A percentile compares a stretch with the other conserved stretches of the same genome.
Evolutionary conservation across 2,329 filamentous ascomycete species (phyloP).

Genomic region (Nannizziopsis arthrosporioides): DNA sequence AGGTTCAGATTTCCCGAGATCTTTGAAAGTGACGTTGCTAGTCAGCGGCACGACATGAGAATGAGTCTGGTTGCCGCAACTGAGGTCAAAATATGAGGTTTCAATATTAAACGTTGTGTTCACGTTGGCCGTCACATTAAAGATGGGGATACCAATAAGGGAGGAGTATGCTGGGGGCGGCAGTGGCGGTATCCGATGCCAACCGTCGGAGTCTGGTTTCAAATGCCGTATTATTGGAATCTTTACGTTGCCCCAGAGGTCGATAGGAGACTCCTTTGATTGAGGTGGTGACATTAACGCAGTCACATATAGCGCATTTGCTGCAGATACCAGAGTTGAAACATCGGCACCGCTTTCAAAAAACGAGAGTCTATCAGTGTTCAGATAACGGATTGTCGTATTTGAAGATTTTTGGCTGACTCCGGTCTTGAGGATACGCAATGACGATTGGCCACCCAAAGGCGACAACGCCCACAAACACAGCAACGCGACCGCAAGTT

Average conservation of each 20-base stretch:
- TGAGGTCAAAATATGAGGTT: slow-evolving; percentile 13
- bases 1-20: not conserved
- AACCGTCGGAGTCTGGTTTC: slow-evolving; percentile 8
- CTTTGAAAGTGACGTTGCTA: not conserved
- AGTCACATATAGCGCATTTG: slow-evolving; percentile 11
- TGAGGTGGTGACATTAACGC: slow-evolving; percentile 8
- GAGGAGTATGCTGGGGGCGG: slow-evolving; percentile 4
- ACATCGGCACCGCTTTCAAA: slow-evolving; percentile 2
- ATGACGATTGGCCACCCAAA: slow-evolving; percentile 7
- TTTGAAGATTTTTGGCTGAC: not conserved
- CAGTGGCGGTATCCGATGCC: slow-evolving; percentile 1
- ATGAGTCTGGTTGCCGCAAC: slow-evolving; percentile 6
- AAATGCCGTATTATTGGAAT: slow-evolving; percentile 11
- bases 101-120: slow-evolving; percentile 13
- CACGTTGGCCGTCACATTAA: not conserved
- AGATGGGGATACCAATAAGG: slow-evolving; percentile 9
- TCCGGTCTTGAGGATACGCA: slow-evolving; percentile 9
- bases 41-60: not conserved
- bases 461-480: slow-evolving; percentile 10
- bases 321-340: not conserved
- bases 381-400: slow-evolving; percentile 1
- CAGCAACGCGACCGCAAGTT: slow-evolving; percentile 9
- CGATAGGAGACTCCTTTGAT: slow-evolving; percentile 4
- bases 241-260: slow-evolving; percentile 14
- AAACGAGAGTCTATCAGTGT: slow-evolving; percentile 9